A percentile compares a stretch with the other conserved stretches of the same genome.
These are phyloP conservation scores for Solanum hybrid DNA, from an alignment of 305 asterid genomes.

Conservation along the genomic window DNA sequence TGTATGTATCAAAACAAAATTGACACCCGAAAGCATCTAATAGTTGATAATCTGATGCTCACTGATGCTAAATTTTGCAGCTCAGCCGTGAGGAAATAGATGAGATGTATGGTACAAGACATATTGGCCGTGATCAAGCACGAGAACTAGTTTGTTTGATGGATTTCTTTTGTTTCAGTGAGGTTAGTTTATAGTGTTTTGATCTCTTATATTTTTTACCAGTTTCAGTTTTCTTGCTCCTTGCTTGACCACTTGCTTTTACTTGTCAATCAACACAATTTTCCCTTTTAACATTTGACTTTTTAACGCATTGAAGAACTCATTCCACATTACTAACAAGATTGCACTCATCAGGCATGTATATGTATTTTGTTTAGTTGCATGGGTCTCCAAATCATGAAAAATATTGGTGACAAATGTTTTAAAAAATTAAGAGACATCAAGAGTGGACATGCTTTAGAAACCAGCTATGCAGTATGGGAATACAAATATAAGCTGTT, in stretches of 20 bases:
- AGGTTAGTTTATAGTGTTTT: slow-evolving; percentile 43
- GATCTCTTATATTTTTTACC: slow-evolving; percentile 1
- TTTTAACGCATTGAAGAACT: background rate
- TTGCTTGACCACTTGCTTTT: background rate
- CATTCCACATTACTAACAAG: background rate
- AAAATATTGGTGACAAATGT: background rate
- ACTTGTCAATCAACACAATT: background rate
- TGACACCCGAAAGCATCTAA: background rate
- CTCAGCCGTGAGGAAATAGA: slow-evolving; percentile 66
- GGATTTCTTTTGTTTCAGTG: slow-evolving; percentile 98
- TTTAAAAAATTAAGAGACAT: background rate
- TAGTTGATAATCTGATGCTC: background rate
- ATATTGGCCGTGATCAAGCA: slow-evolving; percentile 90
- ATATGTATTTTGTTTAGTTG: background rate
- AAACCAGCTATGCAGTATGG: background rate
- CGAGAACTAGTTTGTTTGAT: slow-evolving; percentile 77
- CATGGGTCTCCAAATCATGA: background rate
- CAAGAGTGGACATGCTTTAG: background rate
- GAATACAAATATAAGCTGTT: background rate
- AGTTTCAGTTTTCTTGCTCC: slow-evolving; percentile 4
- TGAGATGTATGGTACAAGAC: slow-evolving; percentile 75
- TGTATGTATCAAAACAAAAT: background rate
- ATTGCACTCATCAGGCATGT: background rate
- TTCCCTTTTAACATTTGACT: background rate
- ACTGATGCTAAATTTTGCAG: slow-evolving; percentile 31